Evolutionary conservation across 768 basidiomycete genomes (phyloP), one percentile per base, ranked within the genome.

Genomic region (Termitomyces eurrhizus): DNA sequence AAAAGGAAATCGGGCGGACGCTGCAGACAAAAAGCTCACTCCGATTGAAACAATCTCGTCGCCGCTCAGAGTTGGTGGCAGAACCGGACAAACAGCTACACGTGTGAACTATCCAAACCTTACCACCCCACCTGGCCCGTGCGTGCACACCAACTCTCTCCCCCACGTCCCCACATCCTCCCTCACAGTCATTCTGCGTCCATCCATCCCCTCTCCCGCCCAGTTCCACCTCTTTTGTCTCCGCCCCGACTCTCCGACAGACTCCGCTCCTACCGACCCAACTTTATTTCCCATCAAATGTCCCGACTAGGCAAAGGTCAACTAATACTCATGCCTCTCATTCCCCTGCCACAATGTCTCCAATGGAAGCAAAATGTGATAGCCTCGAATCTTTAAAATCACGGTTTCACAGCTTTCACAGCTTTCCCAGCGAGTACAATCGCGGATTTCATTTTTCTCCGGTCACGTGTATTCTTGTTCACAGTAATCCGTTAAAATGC

Each of bases 31-130:
- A 45, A 24, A 8, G 37, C 61, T 50, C 51, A 60, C 62, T 65
- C 64, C 64, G 64, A 65, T 54, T 64, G 18, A 62, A 64, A 55
- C 26, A 49, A 26, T 39, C 52, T 58, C 50, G 64, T 62, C 64
- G 64, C 50, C 58, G 64, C 64, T 63, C 61, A 62, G 59, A 32
- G 52, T 55, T 52, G 21, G n/a, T 33, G 7, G 46, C 32, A 42
- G 46, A n/a, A 42, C 14, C 29, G 7, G 51, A 16, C 6, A 52
- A 53, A 42, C 18, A 62, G 12, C 42, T 32, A 39, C 48, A 56
- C 61, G 61, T 62, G 62, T 44, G 26, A 58, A 59, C 60, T 32
- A 58, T 32, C 24, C 14, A 13, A 60, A 60, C 55, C 45, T 52
- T 57, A 42, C n/a, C n/a, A 35, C 26, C 37, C 35, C 32, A 39